Evolutionary conservation across 225 moss, liverwort and hornwort genomes (phyloP), one percentile per base, ranked within the genome.

Genomic region (Bryum argenteum): DNA sequence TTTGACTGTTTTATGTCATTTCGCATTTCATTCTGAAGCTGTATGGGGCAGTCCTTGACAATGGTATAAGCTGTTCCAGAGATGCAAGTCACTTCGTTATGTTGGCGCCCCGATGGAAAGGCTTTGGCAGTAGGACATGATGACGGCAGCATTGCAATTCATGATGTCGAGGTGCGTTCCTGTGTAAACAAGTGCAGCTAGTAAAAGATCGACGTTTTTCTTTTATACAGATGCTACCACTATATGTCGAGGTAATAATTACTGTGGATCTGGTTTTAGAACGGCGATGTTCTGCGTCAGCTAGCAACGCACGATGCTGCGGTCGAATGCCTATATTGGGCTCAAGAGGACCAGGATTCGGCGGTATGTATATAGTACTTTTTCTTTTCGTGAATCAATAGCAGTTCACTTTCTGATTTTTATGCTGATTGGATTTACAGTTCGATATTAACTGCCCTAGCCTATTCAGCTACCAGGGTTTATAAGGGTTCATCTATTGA

Each of bases 31-130:
- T 76, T 68, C 10, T 63, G 72, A 72, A 67, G 28, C 61, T 60
- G 6, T 23, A 67, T n/a, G 71, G 67, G 56, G 24, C 24, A 67
- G 58, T 54, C 13, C 19, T 50, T 83, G 69, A 83, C 61, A 65
- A 41, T 56, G 39, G 61, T 59, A 12, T 21, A 22, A 58, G 50
- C 42, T 82, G 64, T 74, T 77, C 40, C 87, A 95, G 96, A 98
- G 63, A 70, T 87, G 78, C 88, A 77, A 72, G 94, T 94, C 40
- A 94, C 94, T 16, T 85, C 98, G 17, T 80, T 98, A 51, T 98
- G 98, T 80, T 98, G 98, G 98, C 98, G 98, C 52, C 94, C 98
- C 48, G 98, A 98, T 89, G 98, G 94, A 54, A 98, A 98, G 76
- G 94, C 98, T 20, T 76, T 98, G 76, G 98, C 98, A 54, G 94